phyloP scores from a whole-genome alignment of 2,329 filamentous ascomycete species.

The Ceratocystis ficicola region DNA sequence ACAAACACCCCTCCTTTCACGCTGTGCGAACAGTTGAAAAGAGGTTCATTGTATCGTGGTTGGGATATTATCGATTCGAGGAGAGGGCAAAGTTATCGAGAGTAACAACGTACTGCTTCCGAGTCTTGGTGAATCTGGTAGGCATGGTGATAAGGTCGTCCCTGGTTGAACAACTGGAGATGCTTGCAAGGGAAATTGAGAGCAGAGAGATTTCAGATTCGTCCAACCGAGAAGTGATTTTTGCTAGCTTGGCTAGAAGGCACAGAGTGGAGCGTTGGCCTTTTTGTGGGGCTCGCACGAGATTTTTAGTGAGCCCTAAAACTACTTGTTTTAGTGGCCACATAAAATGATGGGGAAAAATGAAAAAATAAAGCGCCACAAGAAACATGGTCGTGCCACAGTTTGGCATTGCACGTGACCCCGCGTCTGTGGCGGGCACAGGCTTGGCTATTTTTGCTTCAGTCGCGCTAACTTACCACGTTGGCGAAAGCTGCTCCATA shows the following conservation, averaged over 20 bases:
- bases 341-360: conserved; percentile 5
- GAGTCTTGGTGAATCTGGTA: conserved; percentile 63
- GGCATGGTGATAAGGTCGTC: conserved; percentile 45
- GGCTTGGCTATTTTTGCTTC: neutral
- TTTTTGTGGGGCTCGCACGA: conserved; percentile 21
- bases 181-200: conserved; percentile 21
- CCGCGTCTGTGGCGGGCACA: conserved; percentile 12
- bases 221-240: conserved; percentile 20
- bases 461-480: neutral
- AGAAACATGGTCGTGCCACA: neutral
- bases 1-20: conserved; percentile 20
- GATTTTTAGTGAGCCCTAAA: conserved; percentile 22
- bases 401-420: neutral
- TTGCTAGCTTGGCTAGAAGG: conserved; percentile 19
- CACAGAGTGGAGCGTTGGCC: conserved; percentile 16
- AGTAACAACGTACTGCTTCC: conserved; percentile 55
- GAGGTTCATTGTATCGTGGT: conserved; percentile 22
- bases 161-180: conserved; percentile 26
- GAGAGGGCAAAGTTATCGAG: conserved; percentile 16
- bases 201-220: conserved; percentile 22
- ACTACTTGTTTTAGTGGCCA: neutral
- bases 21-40: conserved; percentile 12
- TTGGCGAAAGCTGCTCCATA: neutral
- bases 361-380: conserved; percentile 16
- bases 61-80: conserved; percentile 20